Percentiles rank a stretch among this genome's conserved stretches.
phyloP scores from a whole-genome alignment of 495 filamentous ascomycete species.

The Talaromyces trachyspermus region DNA sequence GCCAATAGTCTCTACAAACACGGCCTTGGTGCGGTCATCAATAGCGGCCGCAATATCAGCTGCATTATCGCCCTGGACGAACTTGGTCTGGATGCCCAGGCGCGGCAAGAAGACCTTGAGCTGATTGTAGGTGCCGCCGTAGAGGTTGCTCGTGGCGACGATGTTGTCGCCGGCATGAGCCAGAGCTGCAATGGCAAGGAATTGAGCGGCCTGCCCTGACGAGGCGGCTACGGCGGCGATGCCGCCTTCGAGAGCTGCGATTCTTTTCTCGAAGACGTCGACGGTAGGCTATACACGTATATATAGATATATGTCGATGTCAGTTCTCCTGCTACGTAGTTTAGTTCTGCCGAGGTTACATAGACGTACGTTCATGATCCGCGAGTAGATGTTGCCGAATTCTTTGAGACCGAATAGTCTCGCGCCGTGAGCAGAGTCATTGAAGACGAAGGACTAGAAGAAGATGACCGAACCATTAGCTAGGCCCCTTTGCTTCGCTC shows the following conservation, averaged over 20 bases:
- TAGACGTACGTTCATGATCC: slow-evolving; percentile 77
- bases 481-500: neutral
- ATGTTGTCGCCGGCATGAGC: slow-evolving; percentile 90
- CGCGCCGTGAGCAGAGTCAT: slow-evolving; percentile 94
- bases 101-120: slow-evolving; percentile 89
- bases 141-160: slow-evolving; percentile 84
- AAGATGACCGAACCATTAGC: neutral
- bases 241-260: slow-evolving; percentile 92
- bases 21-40: slow-evolving; percentile 93
- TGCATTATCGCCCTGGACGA: slow-evolving; percentile 76
- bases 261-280: slow-evolving; percentile 95
- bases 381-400: slow-evolving; percentile 96
- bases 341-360: neutral
- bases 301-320: no score
- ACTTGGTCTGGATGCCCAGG: slow-evolving; percentile 84
- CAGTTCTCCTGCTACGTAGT: no score
- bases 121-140: slow-evolving; percentile 98
- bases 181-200: slow-evolving; percentile 82
- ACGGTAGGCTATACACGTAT: slow-evolving; percentile 65
- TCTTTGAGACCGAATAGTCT: slow-evolving; percentile 96
- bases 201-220: slow-evolving; percentile 91
- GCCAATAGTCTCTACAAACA: slow-evolving; percentile 92
- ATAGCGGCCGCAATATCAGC: slow-evolving; percentile 78
- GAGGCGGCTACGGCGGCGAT: slow-evolving; percentile 83
- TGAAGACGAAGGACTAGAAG: slow-evolving; percentile 77